phyloP scores from a whole-genome alignment of 352 stramenopile genomes.

The Stephanocyclus meneghinianus region DNA sequence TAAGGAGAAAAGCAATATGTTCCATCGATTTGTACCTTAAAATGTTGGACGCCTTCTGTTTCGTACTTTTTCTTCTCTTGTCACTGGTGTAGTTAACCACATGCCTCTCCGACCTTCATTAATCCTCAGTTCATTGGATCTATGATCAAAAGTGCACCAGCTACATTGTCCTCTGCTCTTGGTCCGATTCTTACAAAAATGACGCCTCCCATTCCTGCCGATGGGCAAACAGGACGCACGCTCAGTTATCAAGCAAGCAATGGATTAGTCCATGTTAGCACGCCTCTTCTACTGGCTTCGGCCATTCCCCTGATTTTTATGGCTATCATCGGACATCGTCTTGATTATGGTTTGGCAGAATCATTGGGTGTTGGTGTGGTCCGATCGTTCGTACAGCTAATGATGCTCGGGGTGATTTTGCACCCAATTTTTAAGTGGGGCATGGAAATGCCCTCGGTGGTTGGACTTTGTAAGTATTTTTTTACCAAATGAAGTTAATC shows the following conservation, averaged over 20 bases:
- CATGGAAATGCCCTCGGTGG: slow-evolving; percentile 48
- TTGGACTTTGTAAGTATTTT: slow-evolving; percentile 43
- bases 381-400: slow-evolving; percentile 68
- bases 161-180: too few relatives aligned
- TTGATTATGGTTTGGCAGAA: slow-evolving; percentile 61
- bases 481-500: too few relatives aligned
- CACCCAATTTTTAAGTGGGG: slow-evolving; percentile 73
- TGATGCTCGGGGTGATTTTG: slow-evolving; percentile 68
- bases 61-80: too few relatives aligned
- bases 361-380: slow-evolving; percentile 53
- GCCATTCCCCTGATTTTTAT: slow-evolving; percentile 53
- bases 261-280: slow-evolving; percentile 56
- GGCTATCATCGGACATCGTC: slow-evolving; percentile 36
- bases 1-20: too few relatives aligned
- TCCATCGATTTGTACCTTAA: too few relatives aligned
- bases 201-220: not conserved
- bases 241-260: slow-evolving; percentile 1
- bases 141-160: too few relatives aligned
- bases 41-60: too few relatives aligned
- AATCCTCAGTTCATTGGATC: too few relatives aligned
- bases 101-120: too few relatives aligned
- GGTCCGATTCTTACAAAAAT: not conserved
- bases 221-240: not conserved
- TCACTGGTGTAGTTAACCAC: too few relatives aligned
- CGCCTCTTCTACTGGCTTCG: slow-evolving; percentile 42